Evolutionary conservation across 1,284 basidiomycete species (phyloP).

Genomic region (Porodaedalea pini): DNA sequence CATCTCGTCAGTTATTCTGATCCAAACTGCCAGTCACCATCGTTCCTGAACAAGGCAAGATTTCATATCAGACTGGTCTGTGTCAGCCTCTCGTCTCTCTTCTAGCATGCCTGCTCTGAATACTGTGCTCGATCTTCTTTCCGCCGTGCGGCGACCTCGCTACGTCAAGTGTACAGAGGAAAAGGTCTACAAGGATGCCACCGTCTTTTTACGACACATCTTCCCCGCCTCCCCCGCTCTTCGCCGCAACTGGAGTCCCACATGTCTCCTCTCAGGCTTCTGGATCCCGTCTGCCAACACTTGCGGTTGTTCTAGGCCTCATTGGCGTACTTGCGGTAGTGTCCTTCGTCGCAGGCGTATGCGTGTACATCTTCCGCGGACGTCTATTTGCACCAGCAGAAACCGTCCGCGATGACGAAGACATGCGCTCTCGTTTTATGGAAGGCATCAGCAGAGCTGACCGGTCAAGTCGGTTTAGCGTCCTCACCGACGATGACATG

Average conservation of each 20-base stretch:
- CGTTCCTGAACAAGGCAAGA: neutral
- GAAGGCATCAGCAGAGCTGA: neutral
- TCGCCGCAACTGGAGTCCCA: neutral
- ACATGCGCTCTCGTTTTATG: neutral
- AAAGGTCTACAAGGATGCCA: constrained; percentile 2
- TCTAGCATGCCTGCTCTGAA: neutral
- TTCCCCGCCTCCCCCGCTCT: neutral
- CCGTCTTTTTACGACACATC: constrained; percentile 7
- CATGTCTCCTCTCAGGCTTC: neutral
- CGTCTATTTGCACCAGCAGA: constrained; percentile 1
- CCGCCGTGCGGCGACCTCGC: neutral
- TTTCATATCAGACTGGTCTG: neutral
- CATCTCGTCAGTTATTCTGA: neutral
- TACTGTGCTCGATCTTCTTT: neutral
- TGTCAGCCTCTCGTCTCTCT: constrained; percentile 2
- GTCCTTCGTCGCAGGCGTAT: neutral
- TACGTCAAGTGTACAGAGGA: neutral
- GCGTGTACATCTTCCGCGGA: constrained; percentile 10
- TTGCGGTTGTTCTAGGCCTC: constrained; percentile 4
- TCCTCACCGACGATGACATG: neutral
- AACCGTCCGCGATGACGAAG: neutral
- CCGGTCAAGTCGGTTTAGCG: neutral
- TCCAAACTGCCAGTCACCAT: neutral
- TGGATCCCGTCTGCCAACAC: neutral
- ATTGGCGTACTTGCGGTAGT: neutral